Evolutionary conservation across 306 rosid species (phyloP).

Genomic region (Lablab purpureus): DNA sequence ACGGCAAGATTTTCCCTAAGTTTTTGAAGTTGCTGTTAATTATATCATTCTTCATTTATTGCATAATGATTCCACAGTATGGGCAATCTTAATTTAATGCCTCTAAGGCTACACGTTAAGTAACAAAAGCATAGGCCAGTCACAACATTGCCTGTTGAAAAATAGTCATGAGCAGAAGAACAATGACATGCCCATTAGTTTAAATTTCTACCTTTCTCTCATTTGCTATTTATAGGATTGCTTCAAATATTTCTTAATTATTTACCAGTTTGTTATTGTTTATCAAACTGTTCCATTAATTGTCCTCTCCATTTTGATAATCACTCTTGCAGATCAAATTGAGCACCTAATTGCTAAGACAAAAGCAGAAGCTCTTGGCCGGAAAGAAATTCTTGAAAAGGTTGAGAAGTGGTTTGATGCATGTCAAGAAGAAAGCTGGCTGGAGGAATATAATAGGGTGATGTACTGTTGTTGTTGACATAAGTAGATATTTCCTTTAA

Average conservation of each 20-base stretch:
- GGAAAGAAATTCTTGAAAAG: slow-evolving; percentile 82
- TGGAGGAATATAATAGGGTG: slow-evolving; percentile 90
- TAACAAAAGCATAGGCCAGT: not conserved
- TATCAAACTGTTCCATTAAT: not conserved
- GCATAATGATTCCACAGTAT: not conserved
- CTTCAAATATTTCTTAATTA: not conserved
- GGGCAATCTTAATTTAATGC: slow-evolving; percentile 8
- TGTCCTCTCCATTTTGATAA: slow-evolving; percentile 7
- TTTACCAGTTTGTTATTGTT: slow-evolving; percentile 9
- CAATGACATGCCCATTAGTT: slow-evolving; percentile 9
- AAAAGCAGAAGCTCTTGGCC: slow-evolving; percentile 69
- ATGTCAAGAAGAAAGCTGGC: slow-evolving; percentile 84
- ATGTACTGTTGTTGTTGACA: slow-evolving; percentile 13
- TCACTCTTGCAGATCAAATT: slow-evolving; percentile 56
- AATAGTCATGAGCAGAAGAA: slow-evolving; percentile 16
- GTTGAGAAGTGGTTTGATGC: slow-evolving; percentile 82
- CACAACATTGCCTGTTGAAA: not conserved
- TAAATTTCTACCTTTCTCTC: not conserved
- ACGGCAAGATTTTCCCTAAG: slow-evolving; percentile 50
- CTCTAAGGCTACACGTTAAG: not conserved
- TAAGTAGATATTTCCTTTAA: not conserved
- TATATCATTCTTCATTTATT: slow-evolving; percentile 11
- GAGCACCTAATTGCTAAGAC: slow-evolving; percentile 62
- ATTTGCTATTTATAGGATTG: not conserved
- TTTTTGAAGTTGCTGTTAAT: not conserved